Evolutionary conservation across 2,329 filamentous ascomycete genomes (phyloP).

Genomic region (Aurifilum marmelostoma): DNA sequence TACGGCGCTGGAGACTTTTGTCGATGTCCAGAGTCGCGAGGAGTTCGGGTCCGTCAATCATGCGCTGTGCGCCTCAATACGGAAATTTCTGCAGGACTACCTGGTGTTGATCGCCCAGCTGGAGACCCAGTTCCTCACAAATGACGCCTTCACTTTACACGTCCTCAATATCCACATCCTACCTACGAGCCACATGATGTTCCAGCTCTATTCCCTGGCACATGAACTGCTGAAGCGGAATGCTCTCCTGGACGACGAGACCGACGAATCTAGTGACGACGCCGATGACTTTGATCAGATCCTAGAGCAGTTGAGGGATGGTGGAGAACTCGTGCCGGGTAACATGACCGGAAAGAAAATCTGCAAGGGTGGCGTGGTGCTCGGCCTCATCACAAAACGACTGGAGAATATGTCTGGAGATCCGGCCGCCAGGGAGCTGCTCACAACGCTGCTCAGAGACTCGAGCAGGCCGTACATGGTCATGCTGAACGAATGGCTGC

Average conservation of each 20-base stretch:
- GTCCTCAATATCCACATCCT: constrained; percentile 90
- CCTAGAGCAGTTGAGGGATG: constrained; percentile 84
- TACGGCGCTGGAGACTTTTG: constrained; percentile 85
- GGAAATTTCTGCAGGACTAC: constrained; percentile 91
- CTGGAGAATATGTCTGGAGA: constrained; percentile 92
- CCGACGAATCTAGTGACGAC: constrained; percentile 71
- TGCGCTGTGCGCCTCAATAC: constrained; percentile 91
- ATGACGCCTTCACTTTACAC: constrained; percentile 87
- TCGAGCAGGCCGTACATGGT: constrained; percentile 93
- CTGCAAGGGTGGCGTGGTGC: constrained; percentile 95
- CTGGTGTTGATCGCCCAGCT: constrained; percentile 89
- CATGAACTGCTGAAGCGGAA: constrained; percentile 89
- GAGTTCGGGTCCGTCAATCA: constrained; percentile 96
- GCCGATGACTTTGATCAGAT: constrained; percentile 91
- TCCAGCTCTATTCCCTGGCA: constrained; percentile 84
- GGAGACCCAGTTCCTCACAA: constrained; percentile 90
- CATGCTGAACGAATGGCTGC: constrained; percentile 98
- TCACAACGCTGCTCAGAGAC: constrained; percentile 83
- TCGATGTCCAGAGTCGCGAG: constrained; percentile 90
- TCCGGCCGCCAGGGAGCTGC: constrained; percentile 78
- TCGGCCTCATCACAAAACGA: constrained; percentile 82
- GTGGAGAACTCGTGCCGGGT: constrained; percentile 77
- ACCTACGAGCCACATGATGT: constrained; percentile 87
- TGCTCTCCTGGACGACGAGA: constrained; percentile 80
- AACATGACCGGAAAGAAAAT: constrained; percentile 86